Evolutionary conservation across 2,329 filamentous ascomycete species (phyloP).

Genomic region (Pseudophaeomoniella oleicola): DNA sequence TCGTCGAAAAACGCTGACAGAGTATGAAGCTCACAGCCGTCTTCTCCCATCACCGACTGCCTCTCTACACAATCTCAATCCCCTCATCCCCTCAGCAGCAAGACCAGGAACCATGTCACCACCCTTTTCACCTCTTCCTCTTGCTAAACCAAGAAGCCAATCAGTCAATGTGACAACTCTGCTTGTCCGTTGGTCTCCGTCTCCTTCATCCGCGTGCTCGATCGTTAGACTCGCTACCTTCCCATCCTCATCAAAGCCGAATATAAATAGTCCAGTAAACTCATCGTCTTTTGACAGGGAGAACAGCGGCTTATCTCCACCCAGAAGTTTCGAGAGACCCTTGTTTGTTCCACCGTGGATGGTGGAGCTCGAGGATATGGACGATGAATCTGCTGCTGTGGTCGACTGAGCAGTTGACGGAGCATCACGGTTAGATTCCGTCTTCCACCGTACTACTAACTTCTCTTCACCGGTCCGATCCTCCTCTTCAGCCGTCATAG

Average conservation of each 20-base stretch:
- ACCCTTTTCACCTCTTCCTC: constrained; percentile 30
- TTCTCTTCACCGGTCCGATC: constrained; percentile 45
- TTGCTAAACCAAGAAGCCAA: constrained; percentile 76
- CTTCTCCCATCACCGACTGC: too few relatives aligned
- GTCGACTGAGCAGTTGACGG: constrained; percentile 6
- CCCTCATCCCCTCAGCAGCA: constrained; percentile 4
- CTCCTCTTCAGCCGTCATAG: constrained; percentile 19
- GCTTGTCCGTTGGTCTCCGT: constrained; percentile 69
- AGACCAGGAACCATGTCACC: constrained; percentile 16
- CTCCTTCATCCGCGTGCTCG: constrained; percentile 75
- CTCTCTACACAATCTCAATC: too few relatives aligned
- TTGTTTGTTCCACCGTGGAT: constrained; percentile 18
- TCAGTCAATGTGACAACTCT: constrained; percentile 86
- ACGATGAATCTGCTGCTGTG: constrained; percentile 8
- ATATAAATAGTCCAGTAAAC: constrained; percentile 85
- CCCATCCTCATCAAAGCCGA: constrained; percentile 83
- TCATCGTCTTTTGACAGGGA: constrained; percentile 49
- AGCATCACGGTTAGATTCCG: constrained; percentile 19
- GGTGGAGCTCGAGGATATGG: constrained; percentile 2
- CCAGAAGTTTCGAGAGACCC: constrained; percentile 31
- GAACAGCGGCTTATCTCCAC: constrained; percentile 33
- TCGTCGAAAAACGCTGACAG: too few relatives aligned
- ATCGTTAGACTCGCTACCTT: constrained; percentile 79
- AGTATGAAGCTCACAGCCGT: too few relatives aligned
- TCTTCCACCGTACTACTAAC: constrained; percentile 83